These are phyloP conservation scores for Sporobolomyces roseus DNA, from an alignment of 768 basidiomycete species.

Conservation along the genomic window DNA sequence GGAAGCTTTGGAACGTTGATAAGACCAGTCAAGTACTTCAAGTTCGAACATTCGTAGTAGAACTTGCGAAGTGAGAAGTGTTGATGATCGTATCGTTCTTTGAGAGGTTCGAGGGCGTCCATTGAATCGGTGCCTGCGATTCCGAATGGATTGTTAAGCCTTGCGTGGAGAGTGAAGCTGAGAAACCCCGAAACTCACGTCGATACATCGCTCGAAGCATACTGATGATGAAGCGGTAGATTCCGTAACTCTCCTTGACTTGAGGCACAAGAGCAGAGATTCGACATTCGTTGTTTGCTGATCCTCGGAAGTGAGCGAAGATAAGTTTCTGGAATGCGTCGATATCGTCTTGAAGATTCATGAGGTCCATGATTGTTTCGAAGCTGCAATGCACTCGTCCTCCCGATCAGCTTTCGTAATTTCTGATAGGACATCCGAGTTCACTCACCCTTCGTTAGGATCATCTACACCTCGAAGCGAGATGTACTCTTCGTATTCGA, in stretches of 20 bases:
- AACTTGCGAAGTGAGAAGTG: constrained; percentile 92
- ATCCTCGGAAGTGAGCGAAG: constrained; percentile 87
- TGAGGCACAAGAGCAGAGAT: constrained; percentile 93
- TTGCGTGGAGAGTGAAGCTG: neutral
- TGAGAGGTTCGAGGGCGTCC: constrained; percentile 83
- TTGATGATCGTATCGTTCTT: constrained; percentile 80
- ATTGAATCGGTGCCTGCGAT: constrained; percentile 74
- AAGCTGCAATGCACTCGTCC: constrained; percentile 58
- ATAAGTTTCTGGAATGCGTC: constrained; percentile 98
- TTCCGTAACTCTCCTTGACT: constrained; percentile 99
- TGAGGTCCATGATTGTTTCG: constrained; percentile 94
- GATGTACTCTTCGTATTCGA: constrained; percentile 98
- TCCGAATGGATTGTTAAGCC: neutral
- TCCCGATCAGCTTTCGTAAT: neutral
- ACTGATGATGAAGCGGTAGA: constrained; percentile 96
- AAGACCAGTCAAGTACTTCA: constrained; percentile 93
- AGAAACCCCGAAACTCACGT: too few relatives aligned
- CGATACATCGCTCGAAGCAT: constrained; percentile 97
- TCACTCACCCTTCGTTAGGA: constrained; percentile 86
- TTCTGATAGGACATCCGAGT: neutral
- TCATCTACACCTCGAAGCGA: constrained; percentile 95
- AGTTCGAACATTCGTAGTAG: constrained; percentile 98
- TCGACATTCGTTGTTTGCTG: constrained; percentile 91
- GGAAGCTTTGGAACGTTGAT: constrained; percentile 98
- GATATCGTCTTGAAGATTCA: constrained; percentile 97